Percentiles rank a stretch among this genome's conserved stretches.
These are phyloP conservation scores for Cystobasidium pallidum DNA, from an alignment of 1,284 basidiomycete species.

Conservation along the genomic window DNA sequence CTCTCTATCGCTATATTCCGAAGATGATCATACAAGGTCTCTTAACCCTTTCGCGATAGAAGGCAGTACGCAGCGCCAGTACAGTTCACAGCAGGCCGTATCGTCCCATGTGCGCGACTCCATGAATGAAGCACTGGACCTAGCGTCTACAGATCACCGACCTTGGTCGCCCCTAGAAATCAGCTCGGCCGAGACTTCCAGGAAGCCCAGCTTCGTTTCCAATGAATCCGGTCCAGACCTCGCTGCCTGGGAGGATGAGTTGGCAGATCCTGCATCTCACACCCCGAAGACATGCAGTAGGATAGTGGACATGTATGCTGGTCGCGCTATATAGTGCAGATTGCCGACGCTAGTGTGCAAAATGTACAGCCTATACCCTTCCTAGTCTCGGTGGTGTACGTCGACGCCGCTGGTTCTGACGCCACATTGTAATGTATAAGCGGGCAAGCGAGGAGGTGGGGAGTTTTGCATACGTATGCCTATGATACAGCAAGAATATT, in stretches of 20 bases:
- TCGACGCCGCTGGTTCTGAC: too few species aligned
- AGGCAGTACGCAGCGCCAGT: not conserved
- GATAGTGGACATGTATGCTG: conserved; percentile 30
- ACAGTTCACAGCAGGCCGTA: not conserved
- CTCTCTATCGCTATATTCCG: conserved; percentile 25
- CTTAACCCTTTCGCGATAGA: conserved; percentile 7
- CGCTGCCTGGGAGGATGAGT: conserved; percentile 24
- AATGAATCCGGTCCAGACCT: conserved; percentile 1
- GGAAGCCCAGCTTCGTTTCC: conserved; percentile 15
- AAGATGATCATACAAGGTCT: not conserved
- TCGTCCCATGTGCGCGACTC: not conserved
- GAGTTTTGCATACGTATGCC: not conserved
- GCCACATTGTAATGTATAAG: too few species aligned
- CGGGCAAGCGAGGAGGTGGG: not conserved
- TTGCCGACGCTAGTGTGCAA: not conserved
- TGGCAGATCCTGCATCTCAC: not conserved
- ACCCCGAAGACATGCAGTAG: conserved; percentile 11
- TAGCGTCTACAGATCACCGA: not conserved
- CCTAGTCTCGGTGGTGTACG: not conserved
- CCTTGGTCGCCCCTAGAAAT: conserved; percentile 5
- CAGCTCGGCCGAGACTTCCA: not conserved
- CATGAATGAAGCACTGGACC: conserved; percentile 5
- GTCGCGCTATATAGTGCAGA: conserved; percentile 17
- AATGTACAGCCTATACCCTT: not conserved
- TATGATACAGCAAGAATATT: not conserved